Base-by-base conservation (phyloP, 2,329 filamentous ascomycete species). In the Aspergillus vadensis region DNA sequence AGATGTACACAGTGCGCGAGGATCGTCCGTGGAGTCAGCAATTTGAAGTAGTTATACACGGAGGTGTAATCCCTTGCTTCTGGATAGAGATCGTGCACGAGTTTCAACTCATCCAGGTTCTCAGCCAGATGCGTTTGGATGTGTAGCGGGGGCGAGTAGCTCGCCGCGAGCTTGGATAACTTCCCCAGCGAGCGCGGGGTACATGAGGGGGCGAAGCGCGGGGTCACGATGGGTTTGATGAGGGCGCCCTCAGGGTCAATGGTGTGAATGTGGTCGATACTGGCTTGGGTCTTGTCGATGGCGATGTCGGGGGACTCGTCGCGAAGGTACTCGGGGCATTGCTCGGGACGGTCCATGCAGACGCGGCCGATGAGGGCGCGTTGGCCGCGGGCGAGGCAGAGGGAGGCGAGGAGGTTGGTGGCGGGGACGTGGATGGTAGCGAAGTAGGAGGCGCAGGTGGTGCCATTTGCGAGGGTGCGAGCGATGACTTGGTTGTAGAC, bases 401-500 rank as follows among this genome's bases (percentile, higher is more conserved):
- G 85, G 65, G 91, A 87, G 0, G 93, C 91, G 5, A 99, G 88
- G 7, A 97, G 84, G 73, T 97, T 97, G n/a, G 95, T 99, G 1
- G 92, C 87, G 0, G 86, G 82, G 1, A 96, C 90, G 74, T 96
- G 88, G 64, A 92, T 87, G 25, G 95, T 98, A 60, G 94, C 94
- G 75, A 91, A 98, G 82, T 98, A 98, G n/a, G 91, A 86, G 5
- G 92, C 92, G 10, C 91, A 95, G 0, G 95, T 99, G 9, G 95
- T 99, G 64, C 95, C 95, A 73, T 97, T 88, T 21, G 91, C 85
- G 10, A 99, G 85, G 0, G 92, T 97, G 50, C 91, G 87, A 30
- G 86, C 82, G 64, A 99, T 86, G 65, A 91, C 89, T 60, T 89
- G 88, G 23, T 84, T 83, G 78, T 98, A 99, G 63, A 96, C 88